Base-by-base conservation (phyloP, 345 rosid species). In the Aquilaria yunnanensis region DNA sequence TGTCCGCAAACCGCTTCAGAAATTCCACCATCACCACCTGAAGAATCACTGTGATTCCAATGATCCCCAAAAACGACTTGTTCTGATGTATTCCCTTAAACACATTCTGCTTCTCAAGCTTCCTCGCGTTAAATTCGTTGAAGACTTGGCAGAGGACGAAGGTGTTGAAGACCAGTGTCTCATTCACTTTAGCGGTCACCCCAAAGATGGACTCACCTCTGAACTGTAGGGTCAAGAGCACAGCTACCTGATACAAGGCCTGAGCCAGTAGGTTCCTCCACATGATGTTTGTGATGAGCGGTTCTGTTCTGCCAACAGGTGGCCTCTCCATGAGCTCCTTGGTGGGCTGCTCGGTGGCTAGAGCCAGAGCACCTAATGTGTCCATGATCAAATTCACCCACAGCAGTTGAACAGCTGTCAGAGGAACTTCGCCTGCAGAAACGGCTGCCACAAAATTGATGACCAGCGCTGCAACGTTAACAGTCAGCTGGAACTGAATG, bases 371-470 rank as follows among this genome's bases (percentile, higher is more conserved):
- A 6, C 91, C 93, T 1, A 91, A 75, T 0, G 96, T 87, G 69
- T 86, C 85, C 93, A 90, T 88, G 54, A 88, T 84, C 63, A 90
- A 52, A 57, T 88, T 88, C 70, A 85, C 93, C 96, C 91, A 90
- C 37, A 90, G 62, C 3, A 85, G 55, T 70, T 86, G 96, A 57
- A 88, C 93, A 0, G 91, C 91, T 0, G 86, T 80, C 46, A 91
- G 53, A 2, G 91, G 93, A 10, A 91, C 82, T 13, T 81, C 80
- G 6, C 96, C 91, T 0, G 91, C 80, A 1, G 89, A 91, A 69
- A 84, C 80, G 0, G 88, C 97, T 0, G 96, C 91, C 1, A 86
- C 83, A 10, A 88, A 81, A 65, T 91, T 86, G 70, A 86, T 86
- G 47, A 80, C 81, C 0, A 84, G 79, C 14, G 96, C 91, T 0